Percentiles rank a stretch among this genome's conserved stretches.
These are phyloP conservation scores for Gossypium schwendimanii DNA, from an alignment of 441 rosid genomes.

Conservation along the genomic window DNA sequence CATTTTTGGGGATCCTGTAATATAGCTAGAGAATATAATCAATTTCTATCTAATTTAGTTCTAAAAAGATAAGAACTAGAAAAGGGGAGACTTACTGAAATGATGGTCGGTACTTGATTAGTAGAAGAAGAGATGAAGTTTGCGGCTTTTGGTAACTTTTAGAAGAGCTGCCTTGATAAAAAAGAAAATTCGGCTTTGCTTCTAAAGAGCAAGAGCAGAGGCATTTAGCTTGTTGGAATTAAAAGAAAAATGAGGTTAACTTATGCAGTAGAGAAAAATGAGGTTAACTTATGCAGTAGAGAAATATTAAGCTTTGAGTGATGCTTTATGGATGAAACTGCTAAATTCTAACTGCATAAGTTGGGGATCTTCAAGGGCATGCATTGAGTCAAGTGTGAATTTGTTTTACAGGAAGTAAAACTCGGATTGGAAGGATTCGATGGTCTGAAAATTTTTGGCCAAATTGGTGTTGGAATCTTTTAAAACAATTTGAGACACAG, in stretches of 20 bases:
- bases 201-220: conserved; percentile 10
- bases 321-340: conserved; percentile 1
- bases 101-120: neutral
- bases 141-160: neutral
- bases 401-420: neutral
- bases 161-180: neutral
- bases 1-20: neutral
- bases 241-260: neutral
- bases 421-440: neutral
- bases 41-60: neutral
- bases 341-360: neutral
- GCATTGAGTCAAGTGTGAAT: neutral
- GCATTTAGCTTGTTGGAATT: conserved; percentile 20
- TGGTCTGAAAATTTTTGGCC: neutral
- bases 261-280: no score
- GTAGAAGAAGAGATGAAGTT: neutral
- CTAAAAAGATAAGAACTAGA: neutral
- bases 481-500: neutral
- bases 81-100: neutral
- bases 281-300: neutral
- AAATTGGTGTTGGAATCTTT: neutral
- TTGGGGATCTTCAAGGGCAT: neutral
- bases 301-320: neutral
- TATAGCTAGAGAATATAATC: neutral
- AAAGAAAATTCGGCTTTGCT: no score